phyloP scores from a whole-genome alignment of 225 moss, liverwort and hornwort species.

The Climacium dendroides region DNA sequence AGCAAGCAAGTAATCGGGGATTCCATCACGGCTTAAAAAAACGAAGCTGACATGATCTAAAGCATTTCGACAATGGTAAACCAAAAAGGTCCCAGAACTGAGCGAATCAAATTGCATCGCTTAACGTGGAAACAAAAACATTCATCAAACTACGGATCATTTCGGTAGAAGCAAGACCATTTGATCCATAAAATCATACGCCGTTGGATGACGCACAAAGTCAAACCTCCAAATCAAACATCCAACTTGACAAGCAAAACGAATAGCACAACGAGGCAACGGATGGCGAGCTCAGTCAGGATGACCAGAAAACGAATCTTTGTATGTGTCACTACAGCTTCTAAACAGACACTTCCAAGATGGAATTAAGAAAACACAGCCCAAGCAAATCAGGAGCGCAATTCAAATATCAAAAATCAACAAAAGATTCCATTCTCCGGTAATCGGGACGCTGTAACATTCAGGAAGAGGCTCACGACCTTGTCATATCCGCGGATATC shows the following conservation, averaged over 20 bases:
- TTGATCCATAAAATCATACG: no score
- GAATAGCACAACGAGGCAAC: no score
- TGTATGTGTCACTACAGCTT: not conserved
- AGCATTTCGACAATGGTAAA: not conserved
- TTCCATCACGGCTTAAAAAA: not conserved
- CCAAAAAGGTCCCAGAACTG: not conserved
- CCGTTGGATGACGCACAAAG: no score
- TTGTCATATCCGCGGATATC: not conserved
- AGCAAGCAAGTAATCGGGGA: not conserved
- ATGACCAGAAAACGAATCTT: not conserved
- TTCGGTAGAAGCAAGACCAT: not conserved
- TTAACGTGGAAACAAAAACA: not conserved
- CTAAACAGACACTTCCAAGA: no score
- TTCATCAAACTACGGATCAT: not conserved
- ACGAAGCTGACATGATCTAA: not conserved
- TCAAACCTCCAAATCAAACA: not conserved
- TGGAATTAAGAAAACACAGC: fast-evolving
- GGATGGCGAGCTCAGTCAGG: not conserved
- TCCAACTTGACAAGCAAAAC: not conserved
- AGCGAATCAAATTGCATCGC: not conserved
- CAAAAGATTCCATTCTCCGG: fast-evolving
- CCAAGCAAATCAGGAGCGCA: not conserved
- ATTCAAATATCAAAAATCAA: not conserved
- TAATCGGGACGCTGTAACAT: not conserved
- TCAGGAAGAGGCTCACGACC: not conserved